Conservation (phyloP, 1,284 basidiomycete species). For the Heterobasidion irregulare region DNA sequence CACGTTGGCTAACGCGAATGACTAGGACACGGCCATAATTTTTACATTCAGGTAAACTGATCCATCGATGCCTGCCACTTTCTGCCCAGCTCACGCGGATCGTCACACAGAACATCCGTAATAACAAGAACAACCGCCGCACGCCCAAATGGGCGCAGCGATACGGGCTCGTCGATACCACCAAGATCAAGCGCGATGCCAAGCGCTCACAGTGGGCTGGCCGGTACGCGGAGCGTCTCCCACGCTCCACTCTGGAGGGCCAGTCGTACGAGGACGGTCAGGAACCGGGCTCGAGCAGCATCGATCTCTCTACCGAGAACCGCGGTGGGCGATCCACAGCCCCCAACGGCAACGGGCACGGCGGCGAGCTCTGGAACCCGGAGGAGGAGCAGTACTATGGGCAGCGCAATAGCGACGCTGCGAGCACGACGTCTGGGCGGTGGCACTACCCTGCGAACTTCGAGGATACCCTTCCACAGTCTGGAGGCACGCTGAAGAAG, state of each 20-base stretch:
- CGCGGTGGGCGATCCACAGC: conserved; percentile 7
- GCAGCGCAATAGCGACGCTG: conserved; percentile 27
- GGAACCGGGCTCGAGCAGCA: conserved; percentile 30
- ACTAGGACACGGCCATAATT: conserved; percentile 79
- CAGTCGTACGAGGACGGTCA: conserved; percentile 78
- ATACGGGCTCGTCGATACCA: conserved; percentile 79
- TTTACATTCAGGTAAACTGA: conserved; percentile 58
- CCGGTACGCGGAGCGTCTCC: conserved; percentile 81
- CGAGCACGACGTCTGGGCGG: conserved; percentile 29
- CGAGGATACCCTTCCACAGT: conserved; percentile 45
- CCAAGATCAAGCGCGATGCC: conserved; percentile 68
- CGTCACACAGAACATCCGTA: conserved; percentile 72
- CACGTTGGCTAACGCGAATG: conserved; percentile 7
- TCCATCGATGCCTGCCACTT: background rate
- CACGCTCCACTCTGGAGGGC: conserved; percentile 62
- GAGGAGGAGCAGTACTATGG: conserved; percentile 71
- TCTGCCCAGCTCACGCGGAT: background rate
- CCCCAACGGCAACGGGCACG: conserved; percentile 27
- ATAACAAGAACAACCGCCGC: conserved; percentile 86
- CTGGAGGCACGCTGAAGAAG: conserved; percentile 37
- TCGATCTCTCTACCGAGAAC: conserved; percentile 35
- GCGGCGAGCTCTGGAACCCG: conserved; percentile 49
- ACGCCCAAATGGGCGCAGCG: conserved; percentile 93
- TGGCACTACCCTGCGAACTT: conserved; percentile 83
- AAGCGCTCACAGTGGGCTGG: conserved; percentile 81